These are phyloP conservation scores for Passiflora organensis DNA, from an alignment of 345 rosid genomes.

Conservation along the genomic window DNA sequence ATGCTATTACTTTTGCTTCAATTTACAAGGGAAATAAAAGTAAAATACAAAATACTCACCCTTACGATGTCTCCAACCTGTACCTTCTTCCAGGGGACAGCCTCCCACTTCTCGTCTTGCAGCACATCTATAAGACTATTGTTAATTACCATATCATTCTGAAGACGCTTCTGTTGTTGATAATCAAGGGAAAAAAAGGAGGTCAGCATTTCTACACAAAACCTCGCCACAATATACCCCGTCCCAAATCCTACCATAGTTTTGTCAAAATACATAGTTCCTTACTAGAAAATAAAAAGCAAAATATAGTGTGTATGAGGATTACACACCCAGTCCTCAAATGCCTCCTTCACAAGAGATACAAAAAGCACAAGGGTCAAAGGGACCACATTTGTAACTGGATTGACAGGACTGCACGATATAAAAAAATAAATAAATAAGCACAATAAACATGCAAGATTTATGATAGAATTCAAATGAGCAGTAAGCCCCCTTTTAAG, in stretches of 20 bases:
- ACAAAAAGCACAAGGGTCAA: conserved; percentile 90
- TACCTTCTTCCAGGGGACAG: conserved; percentile 83
- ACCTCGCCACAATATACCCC: too few species aligned
- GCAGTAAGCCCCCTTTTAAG: too few species aligned
- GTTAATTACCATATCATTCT: conserved; percentile 91
- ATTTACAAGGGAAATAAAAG: conserved; percentile 1
- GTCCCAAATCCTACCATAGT: too few species aligned
- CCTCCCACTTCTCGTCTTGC: conserved; percentile 77
- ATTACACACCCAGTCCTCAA: conserved; percentile 90
- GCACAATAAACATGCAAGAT: too few species aligned
- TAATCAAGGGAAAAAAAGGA: conserved; percentile 14
- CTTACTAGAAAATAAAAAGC: conserved; percentile 9
- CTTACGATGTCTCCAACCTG: conserved; percentile 95
- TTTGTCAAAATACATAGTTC: conserved; percentile 3
- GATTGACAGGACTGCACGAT: conserved; percentile 88
- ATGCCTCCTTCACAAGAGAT: conserved; percentile 96
- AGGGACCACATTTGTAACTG: conserved; percentile 89
- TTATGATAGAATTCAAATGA: too few species aligned
- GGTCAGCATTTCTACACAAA: conserved; percentile 13
- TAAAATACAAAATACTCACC: conserved; percentile 45
- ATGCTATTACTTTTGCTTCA: background rate
- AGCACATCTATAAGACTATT: conserved; percentile 71
- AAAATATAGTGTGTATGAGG: conserved; percentile 8
- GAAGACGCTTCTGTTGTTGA: conserved; percentile 82
- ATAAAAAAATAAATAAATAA: too few species aligned